A percentile compares a stretch with the other conserved stretches of the same genome.
Evolutionary conservation across 257 asterid species (phyloP).

Genomic region (Salvia hispanica): DNA sequence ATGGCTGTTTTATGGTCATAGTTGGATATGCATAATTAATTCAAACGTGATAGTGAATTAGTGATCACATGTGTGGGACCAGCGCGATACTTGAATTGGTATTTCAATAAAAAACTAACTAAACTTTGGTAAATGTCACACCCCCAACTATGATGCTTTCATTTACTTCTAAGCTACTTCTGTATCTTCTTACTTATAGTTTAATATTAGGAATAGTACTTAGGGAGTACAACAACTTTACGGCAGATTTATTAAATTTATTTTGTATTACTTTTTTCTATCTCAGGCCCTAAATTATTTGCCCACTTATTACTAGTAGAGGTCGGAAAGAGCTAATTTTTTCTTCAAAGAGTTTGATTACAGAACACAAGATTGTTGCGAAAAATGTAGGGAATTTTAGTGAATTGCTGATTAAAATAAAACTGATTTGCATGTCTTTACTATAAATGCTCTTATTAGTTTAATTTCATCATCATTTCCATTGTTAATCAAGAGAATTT

Average conservation of each 20-base stretch:
- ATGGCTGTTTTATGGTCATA: neutral
- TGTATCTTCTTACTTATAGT: neutral
- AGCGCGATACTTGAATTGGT: neutral
- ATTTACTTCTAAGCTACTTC: constrained; percentile 2
- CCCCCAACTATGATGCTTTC: no score
- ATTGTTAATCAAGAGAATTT: no score
- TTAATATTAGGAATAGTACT: no score
- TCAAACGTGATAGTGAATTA: constrained; percentile 4
- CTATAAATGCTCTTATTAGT: no score
- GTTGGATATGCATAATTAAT: constrained; percentile 15
- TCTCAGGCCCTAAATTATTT: neutral
- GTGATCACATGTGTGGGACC: neutral
- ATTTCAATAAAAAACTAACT: neutral
- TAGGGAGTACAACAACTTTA: neutral
- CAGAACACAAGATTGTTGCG: neutral
- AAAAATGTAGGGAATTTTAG: neutral
- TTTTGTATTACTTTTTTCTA: neutral
- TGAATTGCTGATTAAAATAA: neutral
- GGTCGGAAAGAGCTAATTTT: neutral
- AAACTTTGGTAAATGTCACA: neutral
- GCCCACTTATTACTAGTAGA: neutral
- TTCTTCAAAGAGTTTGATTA: neutral
- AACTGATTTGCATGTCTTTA: no score
- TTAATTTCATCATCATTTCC: no score
- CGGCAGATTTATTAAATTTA: neutral